A percentile compares a stretch with the other conserved stretches of the same genome.
phyloP scores from a whole-genome alignment of 768 basidiomycete species.

The Suillus weaverae region DNA sequence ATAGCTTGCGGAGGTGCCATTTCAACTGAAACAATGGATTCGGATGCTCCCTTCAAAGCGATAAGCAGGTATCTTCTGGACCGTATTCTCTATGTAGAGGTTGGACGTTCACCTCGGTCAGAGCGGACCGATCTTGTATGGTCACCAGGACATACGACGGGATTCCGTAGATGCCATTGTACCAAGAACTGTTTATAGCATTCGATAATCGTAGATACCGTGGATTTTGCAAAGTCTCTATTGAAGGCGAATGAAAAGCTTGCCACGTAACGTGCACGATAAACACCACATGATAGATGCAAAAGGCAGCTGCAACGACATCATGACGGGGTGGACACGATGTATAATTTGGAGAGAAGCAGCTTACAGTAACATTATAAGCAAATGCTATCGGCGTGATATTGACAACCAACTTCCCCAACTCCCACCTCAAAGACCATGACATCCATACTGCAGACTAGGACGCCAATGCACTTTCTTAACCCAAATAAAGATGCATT shows the following conservation, averaged over 20 bases:
- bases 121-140: slow-evolving; percentile 6
- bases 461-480: slow-evolving; percentile 43
- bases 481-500: slow-evolving; percentile 50
- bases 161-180: slow-evolving; percentile 1
- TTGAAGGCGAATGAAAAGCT: background rate
- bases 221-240: background rate
- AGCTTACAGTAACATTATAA: background rate
- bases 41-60: background rate
- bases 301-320: background rate
- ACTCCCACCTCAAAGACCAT: slow-evolving; percentile 15
- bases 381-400: background rate
- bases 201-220: background rate
- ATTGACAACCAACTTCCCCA: background rate
- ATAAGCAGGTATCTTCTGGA: background rate
- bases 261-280: background rate
- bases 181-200: background rate
- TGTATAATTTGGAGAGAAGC: background rate
- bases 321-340: background rate
- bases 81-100: background rate
- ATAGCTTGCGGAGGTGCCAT: slow-evolving; percentile 18
- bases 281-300: background rate
- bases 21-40: background rate
- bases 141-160: slow-evolving; percentile 10
- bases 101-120: slow-evolving; percentile 1
- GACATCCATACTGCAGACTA: slow-evolving; percentile 40